phyloP scores from a whole-genome alignment of 2,329 filamentous ascomycete genomes.

The Penicillium concentricum region DNA sequence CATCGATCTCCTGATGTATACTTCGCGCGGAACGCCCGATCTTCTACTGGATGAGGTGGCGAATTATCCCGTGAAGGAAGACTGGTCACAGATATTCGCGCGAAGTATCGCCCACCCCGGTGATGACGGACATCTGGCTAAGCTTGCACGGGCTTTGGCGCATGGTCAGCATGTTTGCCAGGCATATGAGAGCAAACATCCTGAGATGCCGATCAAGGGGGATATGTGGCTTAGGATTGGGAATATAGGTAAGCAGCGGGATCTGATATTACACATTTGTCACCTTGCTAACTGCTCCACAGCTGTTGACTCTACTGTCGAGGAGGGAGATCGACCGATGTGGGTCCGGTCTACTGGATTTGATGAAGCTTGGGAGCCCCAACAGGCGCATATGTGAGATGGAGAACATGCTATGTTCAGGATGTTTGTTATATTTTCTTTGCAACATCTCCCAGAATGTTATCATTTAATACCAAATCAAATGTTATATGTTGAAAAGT shows the following conservation, averaged over 20 bases:
- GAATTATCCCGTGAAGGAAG: constrained; percentile 57
- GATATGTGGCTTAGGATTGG: constrained; percentile 48
- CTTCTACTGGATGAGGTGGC: constrained; percentile 60
- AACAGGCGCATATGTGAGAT: constrained; percentile 21
- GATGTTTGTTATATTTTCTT: background rate
- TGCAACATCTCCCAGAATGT: background rate
- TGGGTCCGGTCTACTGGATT: constrained; percentile 46
- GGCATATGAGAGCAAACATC: constrained; percentile 29
- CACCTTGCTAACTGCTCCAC: constrained; percentile 8
- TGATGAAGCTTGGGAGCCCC: constrained; percentile 41
- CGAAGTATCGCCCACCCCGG: constrained; percentile 45
- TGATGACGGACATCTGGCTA: constrained; percentile 82
- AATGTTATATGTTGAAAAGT: too few species aligned
- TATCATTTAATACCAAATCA: too few species aligned
- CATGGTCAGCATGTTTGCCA: constrained; percentile 58
- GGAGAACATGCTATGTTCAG: background rate
- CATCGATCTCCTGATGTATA: constrained; percentile 71
- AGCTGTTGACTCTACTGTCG: constrained; percentile 41
- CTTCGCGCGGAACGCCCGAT: constrained; percentile 63
- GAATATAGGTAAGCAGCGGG: constrained; percentile 41
- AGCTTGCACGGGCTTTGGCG: constrained; percentile 69
- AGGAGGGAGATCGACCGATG: constrained; percentile 20
- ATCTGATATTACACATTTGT: background rate
- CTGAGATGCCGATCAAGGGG: constrained; percentile 37
- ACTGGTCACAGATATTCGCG: constrained; percentile 48